A percentile compares a stretch with the other conserved stretches of the same genome.
Conservation (phyloP, 2,329 filamentous ascomycete species). For the Exophiala calicioides region DNA sequence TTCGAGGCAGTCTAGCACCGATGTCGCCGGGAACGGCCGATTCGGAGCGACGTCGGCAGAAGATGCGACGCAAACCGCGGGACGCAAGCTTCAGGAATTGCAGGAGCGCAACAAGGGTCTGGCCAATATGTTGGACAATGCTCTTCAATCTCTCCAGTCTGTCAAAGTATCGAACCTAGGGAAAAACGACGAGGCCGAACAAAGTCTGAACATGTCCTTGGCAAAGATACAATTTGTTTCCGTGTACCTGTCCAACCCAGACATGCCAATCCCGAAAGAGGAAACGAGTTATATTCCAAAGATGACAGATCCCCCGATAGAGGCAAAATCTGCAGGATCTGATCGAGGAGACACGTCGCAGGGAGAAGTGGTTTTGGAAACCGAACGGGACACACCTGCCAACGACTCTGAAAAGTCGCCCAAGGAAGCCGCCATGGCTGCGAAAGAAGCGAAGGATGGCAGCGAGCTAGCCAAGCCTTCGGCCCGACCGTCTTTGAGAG, state of each 20-base stretch:
- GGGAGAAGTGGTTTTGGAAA: neutral
- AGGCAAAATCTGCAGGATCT: neutral
- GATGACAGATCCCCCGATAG: neutral
- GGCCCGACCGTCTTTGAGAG: conserved; percentile 44
- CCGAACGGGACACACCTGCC: neutral
- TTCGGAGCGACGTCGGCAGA: conserved; percentile 1
- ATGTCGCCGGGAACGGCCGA: conserved; percentile 5
- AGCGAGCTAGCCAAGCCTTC: conserved; percentile 6
- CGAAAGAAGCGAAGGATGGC: neutral
- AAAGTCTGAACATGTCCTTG: conserved; percentile 41
- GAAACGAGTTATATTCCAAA: conserved; percentile 1
- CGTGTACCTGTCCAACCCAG: conserved; percentile 44
- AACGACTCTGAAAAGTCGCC: neutral
- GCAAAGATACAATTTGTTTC: conserved; percentile 47
- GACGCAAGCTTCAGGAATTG: conserved; percentile 36
- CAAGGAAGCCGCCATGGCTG: no score
- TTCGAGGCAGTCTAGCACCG: conserved; percentile 20
- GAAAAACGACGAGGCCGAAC: conserved; percentile 22
- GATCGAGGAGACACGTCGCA: neutral
- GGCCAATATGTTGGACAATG: conserved; percentile 44
- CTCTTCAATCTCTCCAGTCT: conserved; percentile 43
- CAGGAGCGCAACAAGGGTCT: conserved; percentile 45
- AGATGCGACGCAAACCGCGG: conserved; percentile 3
- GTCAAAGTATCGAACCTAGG: conserved; percentile 36
- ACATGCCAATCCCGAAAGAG: conserved; percentile 34